Base-by-base conservation (phyloP, 1,284 basidiomycete genomes). In the Moesziomyces sp. region DNA sequence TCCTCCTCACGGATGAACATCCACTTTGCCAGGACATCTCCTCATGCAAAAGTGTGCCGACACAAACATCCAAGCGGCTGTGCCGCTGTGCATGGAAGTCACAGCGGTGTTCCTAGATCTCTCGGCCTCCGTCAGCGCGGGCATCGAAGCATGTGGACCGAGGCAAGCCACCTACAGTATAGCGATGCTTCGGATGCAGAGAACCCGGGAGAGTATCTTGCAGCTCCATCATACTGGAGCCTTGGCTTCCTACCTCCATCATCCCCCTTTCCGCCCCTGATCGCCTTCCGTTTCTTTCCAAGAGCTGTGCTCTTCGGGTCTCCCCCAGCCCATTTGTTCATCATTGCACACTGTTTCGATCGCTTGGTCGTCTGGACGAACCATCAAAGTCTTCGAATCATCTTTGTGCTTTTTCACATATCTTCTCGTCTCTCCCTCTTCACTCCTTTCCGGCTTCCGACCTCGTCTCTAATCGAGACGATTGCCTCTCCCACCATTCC, bases 291-390 rank as follows among this genome's bases (percentile, higher is more conserved):
- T 72, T 66, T 62, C 52, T 53, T 60, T 52, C 3, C 43, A 50
- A 61, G 68, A 71, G 68, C 62, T 71, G 68, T 54, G 61, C 68
- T 71, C 68, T 64, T 67, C 43, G 48, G 57, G 57, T 52, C 28
- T 8, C 13, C 49, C 40, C 23, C 19, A 16, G 53, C 52, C 53
- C 49, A 18, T 33, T 33, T 47, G 58, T 19, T 6, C 11, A 43
- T 28, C 7, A 23, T 9, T 35, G 43, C 50, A 52, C 51, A 42
- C 38, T 50, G 46, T 38, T 52, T 71, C 62, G 61, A 57, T 58
- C 43, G 35, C 56, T 44, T 26, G 47, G 38, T 65, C 58, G 62
- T 65, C 62, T 51, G 52, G 61, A 71, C 62, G 61, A 53, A 21
- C 63, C 54, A 18, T n/a, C 16, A 43, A 21, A 49, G 47, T 38